Base-by-base conservation (phyloP, 192 early-diverging fungal species). In the Backusella westeae region DNA sequence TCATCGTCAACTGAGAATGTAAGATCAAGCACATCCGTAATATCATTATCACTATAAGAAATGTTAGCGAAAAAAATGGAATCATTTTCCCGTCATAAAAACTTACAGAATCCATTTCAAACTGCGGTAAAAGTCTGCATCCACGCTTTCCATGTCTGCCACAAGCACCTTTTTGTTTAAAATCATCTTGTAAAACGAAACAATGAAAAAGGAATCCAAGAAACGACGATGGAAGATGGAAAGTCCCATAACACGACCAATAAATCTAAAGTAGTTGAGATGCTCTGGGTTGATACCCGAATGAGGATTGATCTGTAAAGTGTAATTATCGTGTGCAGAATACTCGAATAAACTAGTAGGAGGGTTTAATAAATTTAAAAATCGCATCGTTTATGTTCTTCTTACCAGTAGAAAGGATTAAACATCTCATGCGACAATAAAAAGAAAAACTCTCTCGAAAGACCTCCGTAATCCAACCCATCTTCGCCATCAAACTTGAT, bases 401-500 rank as follows among this genome's bases (percentile, higher is more conserved):
- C 14, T 72, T 56, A 78, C 77, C 80, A 81, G 36, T 81, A 81
- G 83, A 94, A 91, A n/a, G 97, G 97, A 82, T 99, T 97, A 85
- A 99, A 99, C 95, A 99, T 97, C 80, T 98, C 96, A 83, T 99
- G 96, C 34, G 96, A 97, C 46, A 99, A 86, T 79, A 99, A 83
- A 87, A 96, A 99, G 89, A 99, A 99, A 84, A 95, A 99, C 81
- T 99, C 97, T 85, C 94, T 91, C 21, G 96, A 97, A 68, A 99
- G 87, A 81, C 97, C 97, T 75, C 97, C 97, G 75, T 99, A 99
- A 89, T 99, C 97, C 36, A 99, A 87, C 12, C 97, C 97, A 82
- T 99, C 97, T 79, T 99, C 97, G 69, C 96, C 96, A 76, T 96
- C 95, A 80, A 99, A 99, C 83, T 98, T 99, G 82, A 99, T 97